A percentile compares a stretch with the other conserved stretches of the same genome.
phyloP scores from a whole-genome alignment of 2,329 filamentous ascomycete species.

The Fusarium clavum region DNA sequence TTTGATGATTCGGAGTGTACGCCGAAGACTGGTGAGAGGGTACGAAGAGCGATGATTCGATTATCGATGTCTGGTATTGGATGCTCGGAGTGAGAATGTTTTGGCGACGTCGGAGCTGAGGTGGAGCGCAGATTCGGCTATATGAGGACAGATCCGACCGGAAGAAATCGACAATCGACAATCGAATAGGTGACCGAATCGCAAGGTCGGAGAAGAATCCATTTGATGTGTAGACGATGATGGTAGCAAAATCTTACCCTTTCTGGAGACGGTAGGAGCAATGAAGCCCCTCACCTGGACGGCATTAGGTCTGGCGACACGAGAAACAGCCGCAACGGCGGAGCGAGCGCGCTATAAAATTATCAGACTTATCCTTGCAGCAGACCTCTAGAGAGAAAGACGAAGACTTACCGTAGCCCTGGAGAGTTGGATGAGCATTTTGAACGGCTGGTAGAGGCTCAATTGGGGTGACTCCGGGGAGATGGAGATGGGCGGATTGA shows the following conservation, averaged over 20 bases:
- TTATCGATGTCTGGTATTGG: neutral
- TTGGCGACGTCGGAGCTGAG: conserved; percentile 46
- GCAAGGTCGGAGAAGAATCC: conserved; percentile 1
- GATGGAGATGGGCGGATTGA: conserved; percentile 45
- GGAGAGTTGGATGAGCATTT: conserved; percentile 68
- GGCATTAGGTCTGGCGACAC: conserved; percentile 55
- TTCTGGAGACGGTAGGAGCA: conserved; percentile 69
- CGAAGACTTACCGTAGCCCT: conserved; percentile 64
- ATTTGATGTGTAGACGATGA: neutral
- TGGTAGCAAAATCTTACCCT: conserved; percentile 62
- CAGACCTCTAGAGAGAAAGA: neutral
- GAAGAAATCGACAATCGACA: conserved; percentile 25
- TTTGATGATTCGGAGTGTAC: neutral
- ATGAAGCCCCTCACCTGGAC: conserved; percentile 68
- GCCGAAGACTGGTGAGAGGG: neutral
- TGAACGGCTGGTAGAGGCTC: conserved; percentile 61
- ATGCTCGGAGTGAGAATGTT: conserved; percentile 4
- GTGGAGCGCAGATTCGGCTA: conserved; percentile 48
- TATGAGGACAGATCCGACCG: conserved; percentile 38
- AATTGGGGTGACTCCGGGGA: conserved; percentile 55
- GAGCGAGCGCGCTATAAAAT: conserved; percentile 63
- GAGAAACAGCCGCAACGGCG: conserved; percentile 62
- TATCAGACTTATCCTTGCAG: conserved; percentile 5
- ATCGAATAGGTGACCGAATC: conserved; percentile 12
- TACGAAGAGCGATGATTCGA: neutral